Evolutionary conservation across 768 basidiomycete species (phyloP).

Genomic region (Tylopilus felleus): DNA sequence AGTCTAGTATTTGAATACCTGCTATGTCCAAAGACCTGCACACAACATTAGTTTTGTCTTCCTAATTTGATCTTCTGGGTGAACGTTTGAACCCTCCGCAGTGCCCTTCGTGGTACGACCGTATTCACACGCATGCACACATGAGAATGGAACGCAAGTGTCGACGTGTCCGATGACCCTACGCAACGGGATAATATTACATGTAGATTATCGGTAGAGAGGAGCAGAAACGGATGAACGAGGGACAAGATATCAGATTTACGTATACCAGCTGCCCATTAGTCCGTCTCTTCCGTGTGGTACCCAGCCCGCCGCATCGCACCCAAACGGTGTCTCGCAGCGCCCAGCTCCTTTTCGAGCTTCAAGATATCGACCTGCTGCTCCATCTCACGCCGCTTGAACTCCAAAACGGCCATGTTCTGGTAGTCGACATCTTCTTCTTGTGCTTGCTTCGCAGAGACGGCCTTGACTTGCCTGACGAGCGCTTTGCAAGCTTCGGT

Average conservation of each 20-base stretch:
- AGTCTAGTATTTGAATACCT: not conserved
- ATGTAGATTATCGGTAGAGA: conserved; percentile 21
- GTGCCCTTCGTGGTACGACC: too few species aligned
- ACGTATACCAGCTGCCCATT: conserved; percentile 10
- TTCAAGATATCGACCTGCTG: conserved; percentile 98
- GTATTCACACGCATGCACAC: not conserved
- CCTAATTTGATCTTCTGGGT: not conserved
- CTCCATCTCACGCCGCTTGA: conserved; percentile 98
- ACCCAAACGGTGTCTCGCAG: conserved; percentile 75
- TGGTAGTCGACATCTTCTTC: conserved; percentile 83
- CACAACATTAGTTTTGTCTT: not conserved
- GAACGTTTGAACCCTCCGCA: too few species aligned
- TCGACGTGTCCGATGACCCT: not conserved
- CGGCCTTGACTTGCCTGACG: conserved; percentile 93
- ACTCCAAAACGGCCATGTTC: conserved; percentile 90
- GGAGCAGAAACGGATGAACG: conserved; percentile 9
- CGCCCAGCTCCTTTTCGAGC: conserved; percentile 92
- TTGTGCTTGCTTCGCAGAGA: conserved; percentile 77
- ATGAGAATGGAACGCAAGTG: not conserved
- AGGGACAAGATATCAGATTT: not conserved
- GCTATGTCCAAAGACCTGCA: not conserved
- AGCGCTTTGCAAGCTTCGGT: conserved; percentile 97
- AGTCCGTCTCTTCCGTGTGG: conserved; percentile 82
- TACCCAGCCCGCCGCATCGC: conserved; percentile 88
- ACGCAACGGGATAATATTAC: conserved; percentile 20